phyloP scores from a whole-genome alignment of 202 grass and related monocot species.

The Setaria viridis region DNA sequence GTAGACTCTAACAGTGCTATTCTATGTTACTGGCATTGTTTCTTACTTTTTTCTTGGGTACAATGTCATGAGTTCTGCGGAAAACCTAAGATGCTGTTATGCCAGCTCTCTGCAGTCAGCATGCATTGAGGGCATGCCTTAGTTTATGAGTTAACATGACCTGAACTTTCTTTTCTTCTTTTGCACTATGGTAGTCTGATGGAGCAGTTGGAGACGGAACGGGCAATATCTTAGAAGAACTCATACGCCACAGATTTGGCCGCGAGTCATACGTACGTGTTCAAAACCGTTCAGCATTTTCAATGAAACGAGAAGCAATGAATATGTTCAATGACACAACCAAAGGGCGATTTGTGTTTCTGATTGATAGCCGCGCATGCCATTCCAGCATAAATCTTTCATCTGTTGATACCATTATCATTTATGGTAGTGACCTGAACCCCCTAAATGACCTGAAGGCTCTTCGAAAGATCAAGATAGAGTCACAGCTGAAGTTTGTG shows the following conservation, averaged over 20 bases:
- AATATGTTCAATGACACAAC: constrained; percentile 78
- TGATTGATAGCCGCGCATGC: constrained; percentile 76
- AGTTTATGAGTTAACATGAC: constrained; percentile 31
- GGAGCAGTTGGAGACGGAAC: constrained; percentile 56
- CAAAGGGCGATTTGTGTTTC: constrained; percentile 78
- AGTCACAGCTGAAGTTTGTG: constrained; percentile 46
- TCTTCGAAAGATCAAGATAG: constrained; percentile 68
- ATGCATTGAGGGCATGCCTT: constrained; percentile 11
- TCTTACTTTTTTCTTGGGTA: constrained; percentile 14
- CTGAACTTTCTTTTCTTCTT: constrained; percentile 5
- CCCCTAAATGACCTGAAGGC: constrained; percentile 80
- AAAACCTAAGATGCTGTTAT: constrained; percentile 20
- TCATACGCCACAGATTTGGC: constrained; percentile 75
- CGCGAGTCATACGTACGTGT: constrained; percentile 70
- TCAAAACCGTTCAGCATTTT: constrained; percentile 38
- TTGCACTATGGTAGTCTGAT: constrained; percentile 56
- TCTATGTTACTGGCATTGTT: constrained; percentile 23
- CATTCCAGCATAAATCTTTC: constrained; percentile 73
- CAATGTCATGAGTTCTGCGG: background rate
- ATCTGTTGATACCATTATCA: constrained; percentile 73
- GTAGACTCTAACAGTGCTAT: background rate
- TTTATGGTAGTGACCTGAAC: constrained; percentile 77
- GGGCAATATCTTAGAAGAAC: constrained; percentile 76
- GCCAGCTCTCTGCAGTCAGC: background rate
- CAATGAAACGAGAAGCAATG: constrained; percentile 58